Base-by-base conservation (phyloP, 352 stramenopile genomes). In the Phytophthora lateralis region DNA sequence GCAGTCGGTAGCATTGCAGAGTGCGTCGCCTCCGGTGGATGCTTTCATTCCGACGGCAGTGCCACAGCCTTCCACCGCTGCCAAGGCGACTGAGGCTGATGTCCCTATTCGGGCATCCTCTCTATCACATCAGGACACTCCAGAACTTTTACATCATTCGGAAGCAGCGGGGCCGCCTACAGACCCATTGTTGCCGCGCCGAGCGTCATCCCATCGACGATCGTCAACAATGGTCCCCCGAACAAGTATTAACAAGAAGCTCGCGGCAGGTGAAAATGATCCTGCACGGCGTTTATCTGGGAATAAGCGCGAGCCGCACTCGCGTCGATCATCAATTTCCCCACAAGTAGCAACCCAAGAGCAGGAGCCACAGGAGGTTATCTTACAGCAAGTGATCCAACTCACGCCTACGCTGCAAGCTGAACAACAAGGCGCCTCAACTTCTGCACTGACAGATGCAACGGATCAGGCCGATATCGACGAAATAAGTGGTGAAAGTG, bases 191-290 rank as follows among this genome's bases (percentile, higher is more conserved):
- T 24, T 69, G 37, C 43, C 39, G 10, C 50, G 57, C 17, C 58
- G 54, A 27, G 38, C 24, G 3, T 41, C 53, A n/a, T 34, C 30
- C n/a, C 55, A 53, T 38, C 48, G 70, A 15, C 34, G 48, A 42
- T 56, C 60, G 6, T 60, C 46, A 8, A 69, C 65, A 64, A 52
- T 65, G 21, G 27, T 11, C 10, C 49, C 38, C 26, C 60, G 55
- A 42, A 10, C 46, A n/a, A 74, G 51, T 52, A 21, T 60, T 12
- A 63, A 32, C 21, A 73, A 51, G 38, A 67, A 62, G 17, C n/a
- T 34, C 10, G 45, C 65, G 11, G 21, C 11, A 6, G 7, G 15
- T 41, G 59, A 53, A 10, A 47, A 10, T 46, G 49, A 60, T 11
- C 3, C 20, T 0, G 12, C 48, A 30, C 53, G 47, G n/a, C 54